Evolutionary conservation across 2,329 filamentous ascomycete species (phyloP).

Genomic region (Clonostachys solani): DNA sequence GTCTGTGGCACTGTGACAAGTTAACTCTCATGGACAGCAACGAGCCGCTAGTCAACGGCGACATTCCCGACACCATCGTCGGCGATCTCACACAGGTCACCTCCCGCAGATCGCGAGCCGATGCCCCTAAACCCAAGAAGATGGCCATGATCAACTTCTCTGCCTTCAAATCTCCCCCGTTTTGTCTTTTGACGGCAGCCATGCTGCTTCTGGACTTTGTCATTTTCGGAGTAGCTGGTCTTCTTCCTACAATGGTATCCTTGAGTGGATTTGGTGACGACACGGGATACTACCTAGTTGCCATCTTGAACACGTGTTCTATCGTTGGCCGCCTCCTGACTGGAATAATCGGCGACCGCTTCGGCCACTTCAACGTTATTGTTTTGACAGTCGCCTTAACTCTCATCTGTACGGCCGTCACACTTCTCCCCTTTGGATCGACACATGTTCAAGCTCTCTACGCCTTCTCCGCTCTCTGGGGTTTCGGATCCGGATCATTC

Average conservation of each 20-base stretch:
- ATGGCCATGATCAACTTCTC: conserved; percentile 23
- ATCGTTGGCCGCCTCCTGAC: conserved; percentile 36
- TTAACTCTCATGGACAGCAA: conserved; percentile 5
- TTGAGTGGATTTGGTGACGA: conserved; percentile 23
- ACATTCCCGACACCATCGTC: neutral
- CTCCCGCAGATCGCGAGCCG: no score
- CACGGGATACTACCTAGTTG: conserved; percentile 35
- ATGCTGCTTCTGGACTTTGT: conserved; percentile 43
- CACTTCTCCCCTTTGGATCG: conserved; percentile 40
- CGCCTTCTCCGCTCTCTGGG: conserved; percentile 37
- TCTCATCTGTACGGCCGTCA: conserved; percentile 29
- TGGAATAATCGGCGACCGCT: conserved; percentile 32
- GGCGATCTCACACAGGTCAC: no score
- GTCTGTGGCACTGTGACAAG: conserved; percentile 22
- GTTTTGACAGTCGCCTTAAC: no score
- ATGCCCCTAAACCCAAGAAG: no score
- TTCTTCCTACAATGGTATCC: conserved; percentile 40
- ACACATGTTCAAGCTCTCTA: conserved; percentile 31
- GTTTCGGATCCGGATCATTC: conserved; percentile 42
- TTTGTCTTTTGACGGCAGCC: conserved; percentile 32
- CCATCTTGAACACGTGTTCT: conserved; percentile 35
- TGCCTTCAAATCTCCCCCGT: conserved; percentile 32
- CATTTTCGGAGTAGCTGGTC: conserved; percentile 39
- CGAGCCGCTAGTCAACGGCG: neutral
- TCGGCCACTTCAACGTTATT: conserved; percentile 41